These are phyloP conservation scores for Urostyla sp. DNA, from an alignment of 73 alveolate genomes.

Conservation along the genomic window DNA sequence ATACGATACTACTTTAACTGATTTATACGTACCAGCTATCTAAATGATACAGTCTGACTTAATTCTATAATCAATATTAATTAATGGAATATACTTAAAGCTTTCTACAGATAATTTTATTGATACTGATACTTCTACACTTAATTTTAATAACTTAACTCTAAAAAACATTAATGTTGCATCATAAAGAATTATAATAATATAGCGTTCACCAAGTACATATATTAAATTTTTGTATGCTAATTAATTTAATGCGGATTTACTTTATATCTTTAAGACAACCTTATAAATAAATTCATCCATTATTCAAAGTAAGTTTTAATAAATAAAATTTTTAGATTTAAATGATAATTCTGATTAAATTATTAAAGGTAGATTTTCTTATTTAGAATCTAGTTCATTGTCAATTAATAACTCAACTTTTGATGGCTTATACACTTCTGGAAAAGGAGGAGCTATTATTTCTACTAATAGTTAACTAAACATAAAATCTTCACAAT, in stretches of 20 bases:
- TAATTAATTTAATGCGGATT: neutral
- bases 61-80: too few species aligned
- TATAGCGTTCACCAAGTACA: too few species aligned
- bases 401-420: neutral
- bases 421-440: neutral
- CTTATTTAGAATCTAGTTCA: neutral
- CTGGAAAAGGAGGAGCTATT: neutral
- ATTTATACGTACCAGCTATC: too few species aligned
- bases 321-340: too few species aligned
- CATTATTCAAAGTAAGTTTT: neutral
- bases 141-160: neutral
- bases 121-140: neutral
- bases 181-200: too few species aligned
- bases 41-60: too few species aligned
- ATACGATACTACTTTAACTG: too few species aligned
- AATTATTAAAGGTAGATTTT: too few species aligned
- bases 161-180: neutral
- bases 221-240: too few species aligned
- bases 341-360: too few species aligned
- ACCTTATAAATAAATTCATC: neutral
- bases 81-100: too few species aligned
- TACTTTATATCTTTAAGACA: neutral
- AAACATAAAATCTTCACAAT: neutral
- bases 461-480: neutral
- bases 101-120: neutral